A percentile compares a stretch with the other conserved stretches of the same genome.
phyloP scores from a whole-genome alignment of 345 rosid species.

The Eutrema heterophyllum region DNA sequence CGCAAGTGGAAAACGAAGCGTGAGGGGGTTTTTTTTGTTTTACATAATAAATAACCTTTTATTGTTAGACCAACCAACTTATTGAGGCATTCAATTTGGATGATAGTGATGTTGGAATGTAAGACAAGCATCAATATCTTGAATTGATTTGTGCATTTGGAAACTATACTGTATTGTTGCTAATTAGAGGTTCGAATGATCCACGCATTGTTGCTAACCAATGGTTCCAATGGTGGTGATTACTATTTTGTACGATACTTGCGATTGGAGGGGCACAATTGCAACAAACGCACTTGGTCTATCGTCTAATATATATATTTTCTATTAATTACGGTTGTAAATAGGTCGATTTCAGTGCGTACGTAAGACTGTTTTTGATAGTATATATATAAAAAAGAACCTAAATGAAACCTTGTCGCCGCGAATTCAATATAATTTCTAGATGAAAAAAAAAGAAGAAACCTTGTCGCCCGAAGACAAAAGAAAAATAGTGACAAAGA shows the following conservation, averaged over 20 bases:
- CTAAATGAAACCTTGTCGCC: slow-evolving; percentile 11
- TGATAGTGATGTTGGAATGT: slow-evolving; percentile 16
- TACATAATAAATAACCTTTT: not conserved
- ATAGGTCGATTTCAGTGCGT: not conserved
- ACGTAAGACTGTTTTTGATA: not conserved
- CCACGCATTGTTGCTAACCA: not conserved
- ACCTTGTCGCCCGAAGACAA: slow-evolving; percentile 15
- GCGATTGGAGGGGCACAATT: not conserved
- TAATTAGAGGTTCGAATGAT: not conserved
- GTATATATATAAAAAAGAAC: not conserved
- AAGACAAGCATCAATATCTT: not conserved
- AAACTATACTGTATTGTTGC: not conserved
- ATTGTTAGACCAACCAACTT: slow-evolving; percentile 17
- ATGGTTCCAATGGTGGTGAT: not conserved
- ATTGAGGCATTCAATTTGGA: slow-evolving; percentile 21
- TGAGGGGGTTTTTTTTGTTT: not conserved
- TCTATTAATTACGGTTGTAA: not conserved
- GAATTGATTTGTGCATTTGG: not conserved
- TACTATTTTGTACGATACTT: not conserved
- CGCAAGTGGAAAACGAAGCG: slow-evolving; percentile 23
- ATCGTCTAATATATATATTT: no score
- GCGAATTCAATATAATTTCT: no score
- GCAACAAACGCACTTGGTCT: not conserved
- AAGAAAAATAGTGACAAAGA: slow-evolving; percentile 3
- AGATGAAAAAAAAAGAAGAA: not conserved